Evolutionary conservation across 2,329 filamentous ascomycete species (phyloP), one percentile per base, ranked within the genome.

Genomic region (Colletotrichum phormii): DNA sequence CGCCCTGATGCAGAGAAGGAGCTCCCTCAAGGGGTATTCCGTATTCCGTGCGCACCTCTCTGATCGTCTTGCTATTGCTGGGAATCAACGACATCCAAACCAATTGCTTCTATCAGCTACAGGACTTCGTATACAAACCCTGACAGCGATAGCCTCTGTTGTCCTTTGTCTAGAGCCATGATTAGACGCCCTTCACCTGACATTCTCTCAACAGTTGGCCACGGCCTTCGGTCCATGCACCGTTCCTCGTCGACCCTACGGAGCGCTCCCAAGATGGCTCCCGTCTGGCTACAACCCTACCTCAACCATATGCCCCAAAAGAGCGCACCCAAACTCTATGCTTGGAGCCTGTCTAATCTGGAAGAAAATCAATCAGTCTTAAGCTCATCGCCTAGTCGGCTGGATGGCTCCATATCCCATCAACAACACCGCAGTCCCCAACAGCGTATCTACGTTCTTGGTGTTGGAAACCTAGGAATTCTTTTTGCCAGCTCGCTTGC

Each of bases 391-490:
- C 31, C 31, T 13, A 54, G 31, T 13, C 61, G 31, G 22, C 12
- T 8, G 13, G 18, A 24, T 13, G 33, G 31, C 8, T 22, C 13
- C 11, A 64, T n/a, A 24, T 33, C 9, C 4, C 9, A 18, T 33
- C 18, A 22, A 18, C 26, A 35, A n/a, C 58, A 22, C 26, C 55
- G 29, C 53, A 33, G 42, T 58, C 46, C 2, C 51, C 5, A 71
- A 1, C 79, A 79, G n/a, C 88, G 91, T 42, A 92, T 97, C 74
- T 91, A 97, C 78, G 88, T 98, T 60, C 84, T 98, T 3, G 95
- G 96, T 12, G 80, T 93, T 12, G 95, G 95, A 46, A 97, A 95
- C 79, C 86, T 98, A 13, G 95, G 95, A 15, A 90, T 90, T 55
- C 89, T 98, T 31, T 90, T 95, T 75, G 95, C 95, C 31, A 91